phyloP scores from a whole-genome alignment of 2,329 filamentous ascomycete genomes.

The Cercospora nicotianae region DNA sequence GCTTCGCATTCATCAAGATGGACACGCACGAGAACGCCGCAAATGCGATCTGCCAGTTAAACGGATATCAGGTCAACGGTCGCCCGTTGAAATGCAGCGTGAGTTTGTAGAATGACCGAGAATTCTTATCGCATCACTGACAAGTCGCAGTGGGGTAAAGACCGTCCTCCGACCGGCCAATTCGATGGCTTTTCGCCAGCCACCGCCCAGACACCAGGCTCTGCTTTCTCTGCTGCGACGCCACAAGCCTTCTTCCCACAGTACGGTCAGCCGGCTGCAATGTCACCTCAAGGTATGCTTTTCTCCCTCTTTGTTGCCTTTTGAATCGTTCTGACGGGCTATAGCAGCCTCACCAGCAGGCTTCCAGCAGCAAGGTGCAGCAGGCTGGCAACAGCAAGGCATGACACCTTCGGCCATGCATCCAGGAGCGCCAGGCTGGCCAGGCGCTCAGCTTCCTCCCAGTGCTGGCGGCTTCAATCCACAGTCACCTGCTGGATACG shows the following conservation, averaged over 20 bases:
- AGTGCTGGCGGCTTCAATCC: conserved; percentile 80
- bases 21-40: conserved; percentile 96
- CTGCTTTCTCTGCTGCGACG: conserved; percentile 71
- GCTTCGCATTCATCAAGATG: conserved; percentile 99
- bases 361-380: conserved; percentile 64
- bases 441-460: conserved; percentile 47
- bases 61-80: conserved; percentile 96
- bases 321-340: conserved; percentile 2
- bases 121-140: conserved; percentile 30
- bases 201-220: conserved; percentile 64
- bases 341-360: conserved; percentile 53
- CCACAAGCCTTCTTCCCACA: conserved; percentile 83
- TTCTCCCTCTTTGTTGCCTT: neutral
- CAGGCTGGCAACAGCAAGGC: conserved; percentile 54
- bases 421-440: conserved; percentile 45
- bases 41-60: conserved; percentile 97
- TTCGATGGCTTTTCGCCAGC: conserved; percentile 78
- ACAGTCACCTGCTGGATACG: conserved; percentile 50
- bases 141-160: conserved; percentile 85
- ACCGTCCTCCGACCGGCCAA: conserved; percentile 83
- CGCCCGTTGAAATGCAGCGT: conserved; percentile 97
- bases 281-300: conserved; percentile 53
- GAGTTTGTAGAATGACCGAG: conserved; percentile 51
- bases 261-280: conserved; percentile 71
- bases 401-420: conserved; percentile 45